Percentiles rank a stretch among this genome's conserved stretches.
These are phyloP conservation scores for Drosera capensis DNA, from an alignment of 148 eudicot species.

Conservation along the genomic window DNA sequence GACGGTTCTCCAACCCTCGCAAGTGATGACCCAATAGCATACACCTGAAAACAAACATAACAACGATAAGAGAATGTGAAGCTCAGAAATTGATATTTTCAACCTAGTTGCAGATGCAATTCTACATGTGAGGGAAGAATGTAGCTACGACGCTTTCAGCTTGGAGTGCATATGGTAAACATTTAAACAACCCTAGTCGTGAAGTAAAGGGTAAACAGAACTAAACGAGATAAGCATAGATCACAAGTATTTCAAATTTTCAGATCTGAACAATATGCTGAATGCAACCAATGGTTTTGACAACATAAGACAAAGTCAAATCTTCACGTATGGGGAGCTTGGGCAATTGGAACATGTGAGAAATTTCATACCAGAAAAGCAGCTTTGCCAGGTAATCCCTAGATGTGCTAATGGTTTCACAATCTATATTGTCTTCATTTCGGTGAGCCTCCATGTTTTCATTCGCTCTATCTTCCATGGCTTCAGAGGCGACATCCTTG, in stretches of 20 bases:
- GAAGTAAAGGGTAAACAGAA: too few relatives aligned
- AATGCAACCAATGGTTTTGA: too few relatives aligned
- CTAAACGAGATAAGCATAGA: too few relatives aligned
- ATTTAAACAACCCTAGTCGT: too few relatives aligned
- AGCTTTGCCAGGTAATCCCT: conserved; percentile 80
- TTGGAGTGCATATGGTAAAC: too few relatives aligned
- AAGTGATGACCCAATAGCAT: conserved; percentile 87
- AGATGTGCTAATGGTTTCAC: conserved; percentile 42
- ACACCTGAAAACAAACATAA: conserved; percentile 41
- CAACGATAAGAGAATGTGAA: too few relatives aligned
- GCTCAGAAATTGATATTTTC: too few relatives aligned
- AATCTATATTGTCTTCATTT: conserved; percentile 17
- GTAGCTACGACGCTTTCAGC: too few relatives aligned
- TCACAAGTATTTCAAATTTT: too few relatives aligned
- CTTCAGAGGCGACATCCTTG: conserved; percentile 30
- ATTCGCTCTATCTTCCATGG: conserved; percentile 16
- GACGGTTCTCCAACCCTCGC: conserved; percentile 81
- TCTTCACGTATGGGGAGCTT: neutral
- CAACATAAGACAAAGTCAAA: neutral
- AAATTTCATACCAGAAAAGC: conserved; percentile 58
- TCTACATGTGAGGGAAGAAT: too few relatives aligned
- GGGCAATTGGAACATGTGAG: neutral
- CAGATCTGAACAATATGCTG: too few relatives aligned
- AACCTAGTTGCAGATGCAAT: too few relatives aligned
- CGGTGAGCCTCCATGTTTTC: conserved; percentile 20